A percentile compares a stretch with the other conserved stretches of the same genome.
These are phyloP conservation scores for Sistotremastrum niveocremeum DNA, from an alignment of 768 basidiomycete species.

Conservation along the genomic window DNA sequence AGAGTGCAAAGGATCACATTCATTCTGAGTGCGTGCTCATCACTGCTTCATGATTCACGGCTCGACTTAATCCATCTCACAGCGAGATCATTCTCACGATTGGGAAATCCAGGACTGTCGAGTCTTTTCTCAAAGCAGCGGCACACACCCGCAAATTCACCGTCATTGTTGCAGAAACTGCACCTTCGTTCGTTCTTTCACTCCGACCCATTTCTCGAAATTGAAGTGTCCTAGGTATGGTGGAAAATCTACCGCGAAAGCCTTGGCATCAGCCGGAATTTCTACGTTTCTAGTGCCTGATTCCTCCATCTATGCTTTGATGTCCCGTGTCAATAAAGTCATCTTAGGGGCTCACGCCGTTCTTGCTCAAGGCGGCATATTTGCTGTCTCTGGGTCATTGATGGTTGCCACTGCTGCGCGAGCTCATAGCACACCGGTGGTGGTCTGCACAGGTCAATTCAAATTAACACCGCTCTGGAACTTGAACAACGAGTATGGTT, in stretches of 20 bases:
- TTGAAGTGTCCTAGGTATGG: constrained; percentile 40
- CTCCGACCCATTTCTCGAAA: not conserved
- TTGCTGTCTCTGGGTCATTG: constrained; percentile 75
- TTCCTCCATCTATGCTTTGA: constrained; percentile 87
- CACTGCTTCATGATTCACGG: not conserved
- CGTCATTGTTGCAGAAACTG: constrained; percentile 91
- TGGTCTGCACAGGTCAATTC: constrained; percentile 91
- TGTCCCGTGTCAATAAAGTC: constrained; percentile 96
- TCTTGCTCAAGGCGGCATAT: constrained; percentile 93
- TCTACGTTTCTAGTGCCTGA: constrained; percentile 97
- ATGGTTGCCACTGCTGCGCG: constrained; percentile 78
- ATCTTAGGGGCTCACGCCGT: constrained; percentile 92
- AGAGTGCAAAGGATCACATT: constrained; percentile 89
- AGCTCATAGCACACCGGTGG: constrained; percentile 82
- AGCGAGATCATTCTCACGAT: constrained; percentile 93
- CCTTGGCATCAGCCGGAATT: constrained; percentile 68
- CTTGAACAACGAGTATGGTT: constrained; percentile 74
- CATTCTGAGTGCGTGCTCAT: constrained; percentile 80
- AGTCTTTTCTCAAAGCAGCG: constrained; percentile 84
- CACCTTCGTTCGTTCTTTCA: constrained; percentile 53
- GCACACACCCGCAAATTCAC: constrained; percentile 86
- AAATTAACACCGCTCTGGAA: constrained; percentile 91
- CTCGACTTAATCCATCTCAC: not conserved
- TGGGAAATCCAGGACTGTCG: constrained; percentile 89
- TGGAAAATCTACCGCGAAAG: constrained; percentile 74